Evolutionary conservation across 192 early-diverging fungal genomes (phyloP), one percentile per base, ranked within the genome.

Genomic region (Umbelopsis ramanniana): DNA sequence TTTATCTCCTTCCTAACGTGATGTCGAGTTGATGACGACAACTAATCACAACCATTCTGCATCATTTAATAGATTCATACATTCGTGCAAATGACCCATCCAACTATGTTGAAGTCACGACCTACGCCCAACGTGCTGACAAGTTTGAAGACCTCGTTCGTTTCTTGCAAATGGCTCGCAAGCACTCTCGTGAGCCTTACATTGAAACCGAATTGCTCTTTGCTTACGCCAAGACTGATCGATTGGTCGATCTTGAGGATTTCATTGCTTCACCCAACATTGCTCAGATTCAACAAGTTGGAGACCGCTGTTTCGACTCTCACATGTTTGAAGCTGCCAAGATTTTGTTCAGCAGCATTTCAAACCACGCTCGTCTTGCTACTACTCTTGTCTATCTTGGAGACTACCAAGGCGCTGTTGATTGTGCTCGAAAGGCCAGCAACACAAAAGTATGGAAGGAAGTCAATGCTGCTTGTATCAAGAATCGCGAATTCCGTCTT

Each of bases 381-480:
- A 91, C 96, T n/a, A 99, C 97, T 2, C 86, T 98, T 21, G 96
- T 99, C 46, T 89, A 96, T 71, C 82, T 99, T 66, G 89, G 92
- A 67, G 98, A 99, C 75, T 97, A 97, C 83, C 94, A 96, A 81
- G 89, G 88, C 46, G 97, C 98, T 11, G 98, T 99, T 37, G 98
- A 99, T 78, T 96, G 97, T 69, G 98, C 97, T 10, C 90, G 98
- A 76, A 99, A 99, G 82, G 98, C 98, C 74, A 97, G 97, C 84
- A 91, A 92, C 67, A 98, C 97, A 33, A 95, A 94, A 82, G 98
- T 99, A 53, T 99, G 98, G 98, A 98, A 97, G 89, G 96, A 99
- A 79, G 97, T 99, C 73, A 94, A 98, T 75, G 89, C 92, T 17
- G 96, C 96, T 10, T 98, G 97, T 83, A 93, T 99, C 55, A 91